Base-by-base conservation (phyloP, 495 filamentous ascomycete species). In the Parachaetomium inaequale region DNA sequence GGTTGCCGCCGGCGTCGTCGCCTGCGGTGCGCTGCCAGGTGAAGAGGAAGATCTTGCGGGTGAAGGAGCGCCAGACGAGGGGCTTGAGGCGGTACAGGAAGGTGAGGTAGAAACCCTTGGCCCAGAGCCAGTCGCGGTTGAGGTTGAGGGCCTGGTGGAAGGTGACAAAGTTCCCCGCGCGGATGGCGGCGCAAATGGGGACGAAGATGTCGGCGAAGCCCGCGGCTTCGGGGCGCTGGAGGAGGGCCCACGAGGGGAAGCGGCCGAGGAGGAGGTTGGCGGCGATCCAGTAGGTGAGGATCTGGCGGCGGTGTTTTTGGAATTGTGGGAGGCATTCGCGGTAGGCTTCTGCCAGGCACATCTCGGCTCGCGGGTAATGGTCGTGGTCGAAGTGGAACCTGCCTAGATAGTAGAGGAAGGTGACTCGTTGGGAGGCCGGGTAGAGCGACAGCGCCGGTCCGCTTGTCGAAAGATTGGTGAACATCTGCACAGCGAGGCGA, bases 331-430 rank as follows among this genome's bases (percentile, higher is more conserved):
- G 90, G 54, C 88, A 89, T 74, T 96, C 88, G 32, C 85, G 76
- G 74, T 96, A 96, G 2, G 93, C 90, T 28, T 85, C 79, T 67
- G 93, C 85, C 14, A 96, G 79, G 43, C 85, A 90, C 28, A 83
- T 78, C 56, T 87, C 84, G 0, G 93, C 90, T 15, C 84, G 82
- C 65, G 84, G 85, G 75, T 90, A 96, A 66, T 96, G 87, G 46
- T 82, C 87, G 63, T 90, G 91, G 58, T 87, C 84, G 68, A 96
- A 92, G 62, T 89, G 82, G 69, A 93, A 96, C 42, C 92, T 88
- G 31, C 93, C 93, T 19, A 96, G 88, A 69, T 96, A 97, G 75
- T 96, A 97, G 7, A 96, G 85, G 71, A 92, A 98, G 23, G 93
- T 92, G 29, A 95, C 90, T 43, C 91, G 84, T 61, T 97, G 90